These are phyloP conservation scores for Linum lewisii DNA, from an alignment of 345 rosid species.

Conservation along the genomic window DNA sequence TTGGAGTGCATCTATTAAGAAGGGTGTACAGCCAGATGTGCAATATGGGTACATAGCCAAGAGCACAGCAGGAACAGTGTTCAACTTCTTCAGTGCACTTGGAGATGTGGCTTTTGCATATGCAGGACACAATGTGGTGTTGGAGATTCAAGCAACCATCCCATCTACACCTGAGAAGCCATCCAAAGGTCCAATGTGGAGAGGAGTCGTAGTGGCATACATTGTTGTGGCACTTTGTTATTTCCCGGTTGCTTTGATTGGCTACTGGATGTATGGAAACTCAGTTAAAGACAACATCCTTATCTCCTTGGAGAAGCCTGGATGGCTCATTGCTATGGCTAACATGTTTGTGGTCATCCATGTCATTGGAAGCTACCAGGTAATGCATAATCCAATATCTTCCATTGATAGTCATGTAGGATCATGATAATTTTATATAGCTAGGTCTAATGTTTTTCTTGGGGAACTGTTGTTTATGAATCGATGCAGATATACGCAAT, in stretches of 20 bases:
- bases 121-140: conserved; percentile 29
- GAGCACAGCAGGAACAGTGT: conserved; percentile 14
- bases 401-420: neutral
- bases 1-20: conserved; percentile 19
- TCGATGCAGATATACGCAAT: conserved; percentile 20
- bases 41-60: conserved; percentile 18
- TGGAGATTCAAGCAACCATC: conserved; percentile 30
- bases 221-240: conserved; percentile 27
- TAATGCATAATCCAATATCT: neutral
- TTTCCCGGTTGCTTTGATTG: conserved; percentile 26
- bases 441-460: neutral
- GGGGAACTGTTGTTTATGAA: neutral
- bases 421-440: too few relatives aligned
- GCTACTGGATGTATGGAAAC: conserved; percentile 24
- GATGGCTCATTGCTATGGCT: conserved; percentile 24
- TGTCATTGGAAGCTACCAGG: conserved; percentile 30
- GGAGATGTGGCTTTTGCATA: conserved; percentile 28
- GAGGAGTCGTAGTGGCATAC: conserved; percentile 24
- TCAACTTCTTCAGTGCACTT: conserved; percentile 19
- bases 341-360: conserved; percentile 27
- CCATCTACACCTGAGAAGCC: conserved; percentile 28
- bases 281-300: conserved; percentile 22
- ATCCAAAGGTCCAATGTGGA: conserved; percentile 28
- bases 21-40: conserved; percentile 24
- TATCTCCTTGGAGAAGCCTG: conserved; percentile 19